phyloP scores from a whole-genome alignment of 2,329 filamentous ascomycete species.

The Aureobasidium subglaciale region DNA sequence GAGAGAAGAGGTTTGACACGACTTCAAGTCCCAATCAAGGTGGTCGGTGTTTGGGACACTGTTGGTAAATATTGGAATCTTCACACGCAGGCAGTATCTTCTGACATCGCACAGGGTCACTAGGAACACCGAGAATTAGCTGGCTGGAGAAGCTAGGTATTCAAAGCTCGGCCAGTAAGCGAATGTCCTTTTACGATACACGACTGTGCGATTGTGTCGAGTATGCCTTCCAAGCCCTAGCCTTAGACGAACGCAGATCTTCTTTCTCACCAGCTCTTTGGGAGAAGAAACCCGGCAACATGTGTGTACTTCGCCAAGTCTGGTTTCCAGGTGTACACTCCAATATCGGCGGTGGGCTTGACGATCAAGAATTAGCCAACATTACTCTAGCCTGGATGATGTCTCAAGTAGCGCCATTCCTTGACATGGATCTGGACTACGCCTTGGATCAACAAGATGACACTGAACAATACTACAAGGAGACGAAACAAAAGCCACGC shows the following conservation, averaged over 20 bases:
- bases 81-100: background rate
- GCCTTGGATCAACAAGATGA: conserved; percentile 41
- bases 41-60: conserved; percentile 41
- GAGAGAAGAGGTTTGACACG: conserved; percentile 26
- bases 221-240: conserved; percentile 40
- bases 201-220: conserved; percentile 33
- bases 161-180: conserved; percentile 26
- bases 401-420: conserved; percentile 41
- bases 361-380: conserved; percentile 42
- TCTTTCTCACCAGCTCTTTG: conserved; percentile 36
- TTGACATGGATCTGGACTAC: conserved; percentile 43
- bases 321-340: conserved; percentile 44
- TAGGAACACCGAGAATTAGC: conserved; percentile 42
- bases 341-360: conserved; percentile 40
- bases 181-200: conserved; percentile 43
- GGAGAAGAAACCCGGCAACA: conserved; percentile 37
- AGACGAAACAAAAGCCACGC: conserved; percentile 32
- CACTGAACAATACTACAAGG: conserved; percentile 39
- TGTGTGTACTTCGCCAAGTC: conserved; percentile 39
- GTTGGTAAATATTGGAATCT: conserved; percentile 24
- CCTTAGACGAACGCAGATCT: conserved; percentile 36
- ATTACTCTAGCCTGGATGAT: conserved; percentile 54
- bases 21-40: conserved; percentile 32
- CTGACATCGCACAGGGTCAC: conserved; percentile 20
- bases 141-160: conserved; percentile 30